Evolutionary conservation across 106 monocot species (phyloP).

Genomic region (Triglochin maritima): DNA sequence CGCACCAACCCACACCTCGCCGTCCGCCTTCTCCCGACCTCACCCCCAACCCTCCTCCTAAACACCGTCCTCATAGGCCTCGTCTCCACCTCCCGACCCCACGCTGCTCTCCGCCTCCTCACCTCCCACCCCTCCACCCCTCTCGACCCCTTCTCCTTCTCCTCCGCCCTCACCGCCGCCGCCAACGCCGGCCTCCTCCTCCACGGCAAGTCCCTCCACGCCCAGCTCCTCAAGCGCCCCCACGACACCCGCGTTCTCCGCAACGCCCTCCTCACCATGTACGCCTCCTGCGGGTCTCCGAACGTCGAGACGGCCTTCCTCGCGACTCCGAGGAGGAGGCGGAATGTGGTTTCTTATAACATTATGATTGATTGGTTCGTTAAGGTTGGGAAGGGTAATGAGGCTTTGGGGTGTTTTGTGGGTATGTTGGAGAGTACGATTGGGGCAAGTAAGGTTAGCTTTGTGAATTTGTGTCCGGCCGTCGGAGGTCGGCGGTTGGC

Average conservation of each 20-base stretch:
- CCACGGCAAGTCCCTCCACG: constrained; percentile 69
- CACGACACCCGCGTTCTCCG: constrained; percentile 39
- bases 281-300: constrained; percentile 22
- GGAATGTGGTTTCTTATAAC: constrained; percentile 85
- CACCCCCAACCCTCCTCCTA: constrained; percentile 52
- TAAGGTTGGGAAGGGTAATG: constrained; percentile 7
- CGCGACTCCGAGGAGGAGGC: constrained; percentile 13
- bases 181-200: constrained; percentile 35
- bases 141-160: constrained; percentile 73
- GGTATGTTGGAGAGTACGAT: constrained; percentile 41
- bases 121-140: constrained; percentile 14
- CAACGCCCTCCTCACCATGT: constrained; percentile 89
- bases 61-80: constrained; percentile 88
- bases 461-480: constrained; percentile 64
- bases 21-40: constrained; percentile 51
- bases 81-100: constrained; percentile 60
- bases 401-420: constrained; percentile 39
- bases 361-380: constrained; percentile 66
- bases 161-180: constrained; percentile 71
- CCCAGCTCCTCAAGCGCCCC: constrained; percentile 41
- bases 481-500: constrained; percentile 4
- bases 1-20: constrained; percentile 18
- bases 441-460: constrained; percentile 48
- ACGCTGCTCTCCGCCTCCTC: constrained; percentile 60
- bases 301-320: neutral